Evolutionary conservation across 495 filamentous ascomycete species (phyloP).

Genomic region (Neurospora sp.): DNA sequence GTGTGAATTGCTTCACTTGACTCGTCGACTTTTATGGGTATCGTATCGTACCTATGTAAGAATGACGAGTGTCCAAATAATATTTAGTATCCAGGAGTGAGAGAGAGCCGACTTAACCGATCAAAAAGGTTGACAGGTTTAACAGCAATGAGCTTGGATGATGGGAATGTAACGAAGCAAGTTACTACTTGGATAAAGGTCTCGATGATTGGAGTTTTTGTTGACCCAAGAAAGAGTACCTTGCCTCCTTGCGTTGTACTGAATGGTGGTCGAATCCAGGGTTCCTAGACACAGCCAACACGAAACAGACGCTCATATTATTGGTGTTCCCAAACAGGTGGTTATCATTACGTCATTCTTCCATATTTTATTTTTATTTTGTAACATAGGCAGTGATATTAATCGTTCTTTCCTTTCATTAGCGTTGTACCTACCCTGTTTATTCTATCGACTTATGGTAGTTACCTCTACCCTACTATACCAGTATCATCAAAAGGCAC

Average conservation of each 20-base stretch:
- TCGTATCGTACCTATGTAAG: too few species aligned
- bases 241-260: neutral
- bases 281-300: neutral
- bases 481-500: neutral
- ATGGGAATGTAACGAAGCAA: neutral
- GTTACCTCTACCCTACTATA: too few species aligned
- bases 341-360: neutral
- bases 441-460: too few species aligned
- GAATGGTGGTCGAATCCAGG: neutral
- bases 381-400: neutral
- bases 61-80: neutral
- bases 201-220: too few species aligned
- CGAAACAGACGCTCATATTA: neutral
- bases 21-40: too few species aligned
- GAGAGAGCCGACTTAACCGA: neutral
- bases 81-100: too few species aligned
- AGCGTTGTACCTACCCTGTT: too few species aligned
- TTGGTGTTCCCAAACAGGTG: neutral
- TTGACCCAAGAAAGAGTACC: neutral
- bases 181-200: neutral
- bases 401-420: neutral
- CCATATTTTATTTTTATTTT: neutral
- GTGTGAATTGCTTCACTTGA: neutral
- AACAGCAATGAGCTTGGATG: neutral
- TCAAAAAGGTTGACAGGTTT: neutral